Conservation (phyloP, 805 yeast genomes). For the Torulaspora delbrueckii region DNA sequence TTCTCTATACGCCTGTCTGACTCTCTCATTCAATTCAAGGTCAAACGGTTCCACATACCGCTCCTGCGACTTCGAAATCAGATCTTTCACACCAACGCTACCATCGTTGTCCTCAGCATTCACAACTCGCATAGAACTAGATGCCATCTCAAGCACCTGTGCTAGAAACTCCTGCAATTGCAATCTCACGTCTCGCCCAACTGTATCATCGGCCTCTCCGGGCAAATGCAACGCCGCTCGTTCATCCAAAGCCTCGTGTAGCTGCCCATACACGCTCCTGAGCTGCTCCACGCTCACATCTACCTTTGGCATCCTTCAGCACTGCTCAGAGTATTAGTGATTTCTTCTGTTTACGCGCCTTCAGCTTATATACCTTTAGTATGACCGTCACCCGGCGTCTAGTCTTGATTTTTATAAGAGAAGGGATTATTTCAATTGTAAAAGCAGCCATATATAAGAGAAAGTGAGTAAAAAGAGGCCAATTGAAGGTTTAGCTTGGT, state of each 20-base stretch:
- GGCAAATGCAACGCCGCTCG: slow-evolving; percentile 21
- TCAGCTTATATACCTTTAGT: background rate
- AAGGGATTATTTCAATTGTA: background rate
- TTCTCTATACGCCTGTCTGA: slow-evolving; percentile 51
- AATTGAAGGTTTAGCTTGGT: background rate
- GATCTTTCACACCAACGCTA: slow-evolving; percentile 17
- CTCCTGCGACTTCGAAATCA: slow-evolving; percentile 19
- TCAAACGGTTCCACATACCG: slow-evolving; percentile 64
- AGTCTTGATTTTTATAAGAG: background rate
- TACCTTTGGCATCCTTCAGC: slow-evolving; percentile 12
- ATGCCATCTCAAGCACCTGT: slow-evolving; percentile 47
- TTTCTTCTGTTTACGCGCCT: background rate
- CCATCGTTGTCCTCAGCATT: slow-evolving; percentile 40
- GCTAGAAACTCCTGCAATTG: slow-evolving; percentile 24
- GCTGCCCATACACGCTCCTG: slow-evolving; percentile 28
- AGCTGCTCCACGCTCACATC: slow-evolving; percentile 28
- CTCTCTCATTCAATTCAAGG: slow-evolving; percentile 51
- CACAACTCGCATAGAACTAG: slow-evolving; percentile 52
- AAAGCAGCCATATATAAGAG: background rate
- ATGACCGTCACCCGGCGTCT: background rate
- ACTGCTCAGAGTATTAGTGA: too few relatives aligned
- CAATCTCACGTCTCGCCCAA: slow-evolving; percentile 23
- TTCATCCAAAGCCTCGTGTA: slow-evolving; percentile 25
- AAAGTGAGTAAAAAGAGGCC: background rate
- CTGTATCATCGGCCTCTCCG: slow-evolving; percentile 14